These are phyloP conservation scores for Metarhizium album DNA, from an alignment of 2,329 filamentous ascomycete genomes.

Conservation along the genomic window DNA sequence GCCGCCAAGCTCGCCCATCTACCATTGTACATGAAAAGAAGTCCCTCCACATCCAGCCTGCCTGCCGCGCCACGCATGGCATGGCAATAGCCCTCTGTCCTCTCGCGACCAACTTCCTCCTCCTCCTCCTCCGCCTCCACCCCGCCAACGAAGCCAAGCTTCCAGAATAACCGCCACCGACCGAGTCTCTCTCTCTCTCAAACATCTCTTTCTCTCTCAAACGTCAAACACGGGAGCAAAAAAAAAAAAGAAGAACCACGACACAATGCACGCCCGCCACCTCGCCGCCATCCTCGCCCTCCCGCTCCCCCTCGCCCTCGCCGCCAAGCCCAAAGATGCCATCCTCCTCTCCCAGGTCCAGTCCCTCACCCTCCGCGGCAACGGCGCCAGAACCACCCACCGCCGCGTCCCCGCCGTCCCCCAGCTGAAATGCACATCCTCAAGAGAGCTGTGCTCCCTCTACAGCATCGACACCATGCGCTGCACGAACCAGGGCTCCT, in stretches of 20 bases:
- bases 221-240: background rate
- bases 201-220: too few relatives aligned
- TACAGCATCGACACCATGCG: conserved; percentile 75
- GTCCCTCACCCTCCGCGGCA: conserved; percentile 64
- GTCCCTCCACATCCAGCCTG: too few relatives aligned
- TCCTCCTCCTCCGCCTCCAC: too few relatives aligned
- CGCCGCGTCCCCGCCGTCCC: conserved; percentile 68
- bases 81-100: too few relatives aligned
- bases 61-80: too few relatives aligned
- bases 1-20: background rate
- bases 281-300: conserved; percentile 14
- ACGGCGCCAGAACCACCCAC: conserved; percentile 54
- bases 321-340: conserved; percentile 34
- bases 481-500: conserved; percentile 75
- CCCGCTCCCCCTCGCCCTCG: conserved; percentile 14
- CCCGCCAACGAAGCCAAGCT: too few relatives aligned
- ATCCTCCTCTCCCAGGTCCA: conserved; percentile 55
- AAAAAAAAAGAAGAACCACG: background rate
- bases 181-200: too few relatives aligned
- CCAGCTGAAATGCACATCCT: conserved; percentile 67
- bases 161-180: too few relatives aligned
- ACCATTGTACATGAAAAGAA: background rate
- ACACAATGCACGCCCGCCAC: conserved; percentile 18
- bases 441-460: conserved; percentile 51
- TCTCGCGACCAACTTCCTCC: too few relatives aligned